Conservation (phyloP, 306 rosid species). For the Betula pendula region DNA sequence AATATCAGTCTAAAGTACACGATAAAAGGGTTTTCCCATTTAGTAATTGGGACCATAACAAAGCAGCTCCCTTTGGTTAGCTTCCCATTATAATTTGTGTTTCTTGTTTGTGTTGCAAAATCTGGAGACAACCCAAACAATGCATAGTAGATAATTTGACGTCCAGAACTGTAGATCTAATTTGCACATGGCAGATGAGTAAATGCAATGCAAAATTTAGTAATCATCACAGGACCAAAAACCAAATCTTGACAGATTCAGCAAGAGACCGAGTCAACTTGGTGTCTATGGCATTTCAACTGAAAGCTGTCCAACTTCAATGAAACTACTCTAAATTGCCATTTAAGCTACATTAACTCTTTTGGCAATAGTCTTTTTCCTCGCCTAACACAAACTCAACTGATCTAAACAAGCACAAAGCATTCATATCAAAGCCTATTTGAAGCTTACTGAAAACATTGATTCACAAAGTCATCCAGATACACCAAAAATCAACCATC, state of each 20-base stretch:
- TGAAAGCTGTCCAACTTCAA: background rate
- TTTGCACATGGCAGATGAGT: background rate
- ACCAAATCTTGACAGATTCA: conserved; percentile 3
- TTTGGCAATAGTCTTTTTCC: background rate
- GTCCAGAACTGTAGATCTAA: background rate
- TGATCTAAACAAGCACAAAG: background rate
- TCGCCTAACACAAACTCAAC: background rate
- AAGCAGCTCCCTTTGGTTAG: background rate
- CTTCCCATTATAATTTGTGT: background rate
- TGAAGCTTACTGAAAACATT: conserved; percentile 1
- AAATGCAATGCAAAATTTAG: background rate
- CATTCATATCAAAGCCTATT: background rate
- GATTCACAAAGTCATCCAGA: background rate
- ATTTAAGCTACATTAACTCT: background rate
- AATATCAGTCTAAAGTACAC: background rate
- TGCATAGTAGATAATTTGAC: background rate
- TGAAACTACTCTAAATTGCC: background rate
- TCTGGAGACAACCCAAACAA: conserved; percentile 3
- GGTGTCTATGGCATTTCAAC: background rate
- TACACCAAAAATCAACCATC: background rate
- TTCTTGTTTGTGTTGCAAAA: background rate
- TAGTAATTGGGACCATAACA: background rate
- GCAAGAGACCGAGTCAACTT: background rate
- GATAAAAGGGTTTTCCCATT: background rate
- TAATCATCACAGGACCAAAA: background rate